Conservation (phyloP, 768 basidiomycete species). For the Amyloporia xantha region DNA sequence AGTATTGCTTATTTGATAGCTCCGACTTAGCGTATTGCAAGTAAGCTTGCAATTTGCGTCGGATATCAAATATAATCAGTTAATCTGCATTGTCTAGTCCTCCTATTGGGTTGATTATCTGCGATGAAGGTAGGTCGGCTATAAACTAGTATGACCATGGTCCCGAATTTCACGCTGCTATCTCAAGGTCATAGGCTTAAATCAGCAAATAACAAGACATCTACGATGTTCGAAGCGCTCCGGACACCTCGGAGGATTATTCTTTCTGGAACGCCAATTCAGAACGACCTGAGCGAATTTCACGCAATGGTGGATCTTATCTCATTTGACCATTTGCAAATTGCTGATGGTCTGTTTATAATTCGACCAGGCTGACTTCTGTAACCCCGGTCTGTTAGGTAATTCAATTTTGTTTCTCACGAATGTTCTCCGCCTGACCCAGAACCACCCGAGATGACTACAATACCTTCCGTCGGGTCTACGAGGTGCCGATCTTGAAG, state of each 20-base stretch:
- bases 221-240: conserved; percentile 75
- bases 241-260: conserved; percentile 76
- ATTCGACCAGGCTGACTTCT: conserved; percentile 69
- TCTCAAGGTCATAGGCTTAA: conserved; percentile 80
- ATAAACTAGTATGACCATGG: neutral
- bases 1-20: conserved; percentile 26
- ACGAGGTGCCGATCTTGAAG: conserved; percentile 82
- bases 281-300: conserved; percentile 93
- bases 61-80: neutral
- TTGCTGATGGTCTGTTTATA: neutral
- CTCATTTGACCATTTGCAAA: neutral
- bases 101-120: conserved; percentile 87
- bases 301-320: conserved; percentile 75
- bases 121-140: conserved; percentile 73
- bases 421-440: conserved; percentile 2
- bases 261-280: conserved; percentile 93
- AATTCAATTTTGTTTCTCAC: conserved; percentile 6
- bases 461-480: conserved; percentile 68
- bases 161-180: neutral
- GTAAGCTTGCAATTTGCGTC: conserved; percentile 33
- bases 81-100: conserved; percentile 42
- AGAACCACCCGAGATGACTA: conserved; percentile 57
- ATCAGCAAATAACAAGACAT: conserved; percentile 86
- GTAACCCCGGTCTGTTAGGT: conserved; percentile 90
- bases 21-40: conserved; percentile 56